Conservation (phyloP, 345 rosid species). For the Citrus hindsii region DNA sequence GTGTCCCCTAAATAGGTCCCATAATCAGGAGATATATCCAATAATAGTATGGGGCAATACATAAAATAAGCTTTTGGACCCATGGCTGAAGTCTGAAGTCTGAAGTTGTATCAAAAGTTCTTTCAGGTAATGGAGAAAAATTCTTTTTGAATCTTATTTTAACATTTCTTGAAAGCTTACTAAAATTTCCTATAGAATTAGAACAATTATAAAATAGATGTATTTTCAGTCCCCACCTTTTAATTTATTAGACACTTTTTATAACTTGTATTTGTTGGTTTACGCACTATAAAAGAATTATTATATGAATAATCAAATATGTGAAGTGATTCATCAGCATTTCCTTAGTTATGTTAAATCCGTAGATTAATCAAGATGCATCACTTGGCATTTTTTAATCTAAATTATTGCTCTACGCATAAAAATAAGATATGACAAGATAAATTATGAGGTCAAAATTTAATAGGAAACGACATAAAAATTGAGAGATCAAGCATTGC, state of each 20-base stretch:
- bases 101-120: slow-evolving; percentile 9
- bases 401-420: not conserved
- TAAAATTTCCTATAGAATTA: not conserved
- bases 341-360: not conserved
- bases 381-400: no score
- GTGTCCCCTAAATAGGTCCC: slow-evolving; percentile 25
- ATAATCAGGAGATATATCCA: slow-evolving; percentile 25
- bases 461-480: not conserved
- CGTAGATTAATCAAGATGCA: no score
- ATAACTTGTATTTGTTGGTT: not conserved
- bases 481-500: no score
- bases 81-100: slow-evolving; percentile 9
- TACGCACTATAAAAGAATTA: not conserved
- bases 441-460: not conserved
- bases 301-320: not conserved
- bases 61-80: slow-evolving; percentile 5
- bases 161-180: not conserved
- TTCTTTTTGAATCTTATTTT: slow-evolving; percentile 1
- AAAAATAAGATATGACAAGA: not conserved
- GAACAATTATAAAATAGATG: not conserved
- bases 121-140: not conserved
- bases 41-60: slow-evolving; percentile 25
- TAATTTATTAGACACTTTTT: not conserved
- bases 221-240: not conserved
- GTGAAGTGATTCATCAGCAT: not conserved